phyloP scores from a whole-genome alignment of 805 yeast species.

The Zygotorulaspora chibaensis region DNA sequence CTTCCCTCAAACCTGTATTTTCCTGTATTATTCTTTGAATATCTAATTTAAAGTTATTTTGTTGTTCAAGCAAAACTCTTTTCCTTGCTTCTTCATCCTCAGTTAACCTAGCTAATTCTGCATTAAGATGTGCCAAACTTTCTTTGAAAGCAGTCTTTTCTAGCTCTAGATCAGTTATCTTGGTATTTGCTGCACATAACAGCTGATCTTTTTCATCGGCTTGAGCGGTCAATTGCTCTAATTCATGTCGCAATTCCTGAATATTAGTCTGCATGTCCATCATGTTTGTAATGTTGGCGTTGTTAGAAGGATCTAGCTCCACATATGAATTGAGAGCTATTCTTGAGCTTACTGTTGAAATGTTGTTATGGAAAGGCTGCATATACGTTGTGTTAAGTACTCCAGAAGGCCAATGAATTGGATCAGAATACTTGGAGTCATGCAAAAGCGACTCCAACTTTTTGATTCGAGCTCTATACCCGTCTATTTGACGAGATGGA shows the following conservation, averaged over 20 bases:
- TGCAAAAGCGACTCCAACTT: slow-evolving; percentile 75
- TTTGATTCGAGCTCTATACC: slow-evolving; percentile 66
- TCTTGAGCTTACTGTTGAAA: slow-evolving; percentile 15
- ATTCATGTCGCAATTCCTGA: slow-evolving; percentile 5
- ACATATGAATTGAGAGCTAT: slow-evolving; percentile 8
- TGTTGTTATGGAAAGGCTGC: slow-evolving; percentile 15
- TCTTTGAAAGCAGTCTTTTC: slow-evolving; percentile 32
- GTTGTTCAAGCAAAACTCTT: slow-evolving; percentile 17
- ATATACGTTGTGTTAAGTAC: slow-evolving; percentile 28
- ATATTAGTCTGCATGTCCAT: slow-evolving; percentile 11
- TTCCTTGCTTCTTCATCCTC: slow-evolving; percentile 14
- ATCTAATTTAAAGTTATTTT: slow-evolving; percentile 26
- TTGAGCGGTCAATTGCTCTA: slow-evolving; percentile 5
- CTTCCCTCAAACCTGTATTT: slow-evolving; percentile 15
- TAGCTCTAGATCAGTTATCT: slow-evolving; percentile 19
- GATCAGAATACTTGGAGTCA: slow-evolving; percentile 59
- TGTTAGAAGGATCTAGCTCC: slow-evolving; percentile 4
- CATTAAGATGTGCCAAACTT: slow-evolving; percentile 25
- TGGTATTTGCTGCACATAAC: slow-evolving; percentile 4
- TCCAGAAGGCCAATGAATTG: slow-evolving; percentile 44
- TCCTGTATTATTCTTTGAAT: slow-evolving; percentile 8
- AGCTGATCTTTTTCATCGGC: neutral
- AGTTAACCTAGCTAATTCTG: slow-evolving; percentile 28
- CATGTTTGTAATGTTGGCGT: slow-evolving; percentile 1
- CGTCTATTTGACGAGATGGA: slow-evolving; percentile 44